Base-by-base conservation (phyloP, 805 yeast genomes). In the Scheffersomyces stipitis region DNA sequence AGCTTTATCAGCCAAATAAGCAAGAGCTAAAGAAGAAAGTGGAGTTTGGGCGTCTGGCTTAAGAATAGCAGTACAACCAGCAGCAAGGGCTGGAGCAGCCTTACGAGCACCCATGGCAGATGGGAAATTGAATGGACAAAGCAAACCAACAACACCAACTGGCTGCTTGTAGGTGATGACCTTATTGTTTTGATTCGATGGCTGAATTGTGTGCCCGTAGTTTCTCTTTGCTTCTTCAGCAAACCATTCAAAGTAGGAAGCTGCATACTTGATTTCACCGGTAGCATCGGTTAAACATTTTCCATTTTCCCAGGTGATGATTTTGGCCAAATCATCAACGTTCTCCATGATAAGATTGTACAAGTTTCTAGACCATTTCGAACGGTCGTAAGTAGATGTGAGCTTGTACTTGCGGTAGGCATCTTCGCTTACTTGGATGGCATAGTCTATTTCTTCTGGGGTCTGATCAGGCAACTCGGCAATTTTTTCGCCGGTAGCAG, bases 91-190 rank as follows among this genome's bases (percentile, higher is more conserved):
- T 18, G 85, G 81, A 16, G 76, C 83, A 3, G 76, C 78, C 47
- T 81, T 80, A 46, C 85, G 69, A 7, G 83, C 73, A 34, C 80
- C 77, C 84, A 80, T 80, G 12, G 83, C 84, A 40, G 70, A 63
- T 20, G 86, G 86, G 64, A 80, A 80, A 56, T 80, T 80, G 76
- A 82, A 80, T 20, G 86, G 86, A 38, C 81, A 75, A 45, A 80
- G 73, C 42, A 78, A 67, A 22, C 81, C 83, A 32, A 80, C 78
- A 5, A 78, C 80, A 33, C 86, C 86, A 34, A 80, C 71, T 4
- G 84, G 83, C 51, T 79, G 80, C 47, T 73, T 76, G 34, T 67
- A 49, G 15, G 84, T 76, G 42, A 72, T 62, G 15, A 75, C 73
- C 54, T 80, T 71, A 49, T 74, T 77, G 34, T 69, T 58, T 31